Evolutionary conservation across 495 filamentous ascomycete species (phyloP), one percentile per base, ranked within the genome.

Genomic region (Aspergillus ellipticus): DNA sequence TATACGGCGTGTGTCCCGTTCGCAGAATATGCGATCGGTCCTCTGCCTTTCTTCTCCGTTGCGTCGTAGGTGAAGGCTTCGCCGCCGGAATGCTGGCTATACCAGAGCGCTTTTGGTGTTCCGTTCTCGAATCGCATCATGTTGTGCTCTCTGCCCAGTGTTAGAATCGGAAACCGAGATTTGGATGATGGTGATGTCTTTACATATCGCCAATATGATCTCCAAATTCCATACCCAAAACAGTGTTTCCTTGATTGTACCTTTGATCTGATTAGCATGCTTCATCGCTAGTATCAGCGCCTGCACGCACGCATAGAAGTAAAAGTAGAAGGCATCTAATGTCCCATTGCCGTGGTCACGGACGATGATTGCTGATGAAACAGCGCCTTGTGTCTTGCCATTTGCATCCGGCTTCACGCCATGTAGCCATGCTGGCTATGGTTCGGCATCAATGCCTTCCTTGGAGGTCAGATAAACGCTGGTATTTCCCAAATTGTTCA

Each of bases 311-410:
- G 83, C 75, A 56, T 85, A 88, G 60, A 88, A 88, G 57, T 87
- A 87, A 57, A 87, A 81, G 60, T 88, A 88, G 53, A 86, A 88
- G 0, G 78, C 85, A 74, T 89, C 85, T 0, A 86, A 66, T 4
- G 68, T 67, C 2, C 77, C 80, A 41, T 69, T 61, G 0, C 78
- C 81, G 56, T 82, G 77, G 57, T 88, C 81, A 51, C 74, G 74
- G 16, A 83, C 74, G 22, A 89, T 77, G 42, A 89, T 73, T 0
- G 70, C 71, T 41, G 72, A 75, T 17, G 72, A 75, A 11, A 73
- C 72, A 3, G 74, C 77, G 58, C 72, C 73, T 2, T 67, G 58
- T 1, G 75, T 81, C 46, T 77, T 73, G 9, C 81, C 79, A 17
- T 74, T 67, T 28, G 54, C 55, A 60, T 83, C 72, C 0, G 81